Evolutionary conservation across 352 stramenopile genomes (phyloP).

Genomic region (Phytophthora cryptogea): DNA sequence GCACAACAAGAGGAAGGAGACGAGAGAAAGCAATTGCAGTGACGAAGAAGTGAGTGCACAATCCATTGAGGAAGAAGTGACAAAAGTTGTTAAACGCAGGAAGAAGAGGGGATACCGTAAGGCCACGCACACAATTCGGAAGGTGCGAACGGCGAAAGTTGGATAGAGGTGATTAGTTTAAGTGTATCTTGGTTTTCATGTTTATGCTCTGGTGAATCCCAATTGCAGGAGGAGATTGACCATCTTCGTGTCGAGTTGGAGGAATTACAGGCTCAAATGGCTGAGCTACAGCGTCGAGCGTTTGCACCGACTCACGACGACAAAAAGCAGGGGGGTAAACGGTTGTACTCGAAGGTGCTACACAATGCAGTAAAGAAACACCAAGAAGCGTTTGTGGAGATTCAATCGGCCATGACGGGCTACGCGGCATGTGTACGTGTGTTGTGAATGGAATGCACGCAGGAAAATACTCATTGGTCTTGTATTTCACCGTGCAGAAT

Average conservation of each 20-base stretch:
- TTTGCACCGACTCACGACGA: conserved; percentile 18
- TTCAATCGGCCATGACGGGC: conserved; percentile 32
- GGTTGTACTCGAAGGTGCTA: conserved; percentile 30
- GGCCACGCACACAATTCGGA: conserved; percentile 40
- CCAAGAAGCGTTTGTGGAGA: conserved; percentile 33
- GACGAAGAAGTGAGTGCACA: background rate
- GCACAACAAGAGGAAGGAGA: conserved; percentile 10
- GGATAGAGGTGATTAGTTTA: background rate
- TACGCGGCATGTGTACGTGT: conserved; percentile 36
- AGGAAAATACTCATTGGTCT: background rate
- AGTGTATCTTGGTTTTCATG: conserved; percentile 6
- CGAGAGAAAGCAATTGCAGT: conserved; percentile 3
- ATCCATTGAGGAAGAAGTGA: conserved; percentile 11
- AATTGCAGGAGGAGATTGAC: conserved; percentile 38
- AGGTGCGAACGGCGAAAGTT: conserved; percentile 23
- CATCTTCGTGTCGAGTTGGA: conserved; percentile 28
- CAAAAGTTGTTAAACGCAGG: conserved; percentile 12
- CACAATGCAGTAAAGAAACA: conserved; percentile 33
- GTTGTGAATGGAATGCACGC: background rate
- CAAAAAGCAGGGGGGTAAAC: conserved; percentile 14
- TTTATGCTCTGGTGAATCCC: conserved; percentile 1
- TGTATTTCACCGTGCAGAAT: conserved; percentile 19
- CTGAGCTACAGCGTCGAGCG: conserved; percentile 27
- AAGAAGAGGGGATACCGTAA: conserved; percentile 37
- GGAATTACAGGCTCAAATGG: conserved; percentile 25